Evolutionary conservation across 2,329 filamentous ascomycete species (phyloP).

Genomic region (Colletotrichum lindemuthianum): DNA sequence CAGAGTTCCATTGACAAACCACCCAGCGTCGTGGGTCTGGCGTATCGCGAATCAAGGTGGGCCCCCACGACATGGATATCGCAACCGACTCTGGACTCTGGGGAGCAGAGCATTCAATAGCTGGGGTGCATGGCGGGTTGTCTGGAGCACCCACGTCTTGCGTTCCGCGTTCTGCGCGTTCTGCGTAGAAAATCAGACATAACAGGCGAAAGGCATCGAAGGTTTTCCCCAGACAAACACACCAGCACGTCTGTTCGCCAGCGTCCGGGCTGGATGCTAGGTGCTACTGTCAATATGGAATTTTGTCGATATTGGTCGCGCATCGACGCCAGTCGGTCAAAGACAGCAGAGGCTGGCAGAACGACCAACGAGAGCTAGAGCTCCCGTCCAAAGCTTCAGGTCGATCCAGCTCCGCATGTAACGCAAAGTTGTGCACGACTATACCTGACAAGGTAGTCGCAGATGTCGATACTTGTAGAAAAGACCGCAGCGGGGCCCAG

Average conservation of each 20-base stretch:
- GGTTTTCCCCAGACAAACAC: conserved; percentile 7
- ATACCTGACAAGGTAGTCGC: too few species aligned
- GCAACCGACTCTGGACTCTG: background rate
- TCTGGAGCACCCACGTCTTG: background rate
- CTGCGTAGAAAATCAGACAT: too few species aligned
- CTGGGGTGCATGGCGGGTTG: conserved; percentile 25
- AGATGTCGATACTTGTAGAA: background rate
- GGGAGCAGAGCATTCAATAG: conserved; percentile 11
- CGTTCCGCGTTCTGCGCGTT: too few species aligned
- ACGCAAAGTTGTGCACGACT: too few species aligned
- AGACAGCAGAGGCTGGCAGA: conserved; percentile 1
- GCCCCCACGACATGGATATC: conserved; percentile 19
- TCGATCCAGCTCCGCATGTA: background rate
- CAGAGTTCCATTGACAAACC: conserved; percentile 9
- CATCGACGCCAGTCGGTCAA: conserved; percentile 3
- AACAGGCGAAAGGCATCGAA: background rate
- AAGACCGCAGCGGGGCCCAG: conserved; percentile 17
- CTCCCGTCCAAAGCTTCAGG: background rate
- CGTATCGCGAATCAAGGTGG: conserved; percentile 5
- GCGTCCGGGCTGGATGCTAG: conserved; percentile 1
- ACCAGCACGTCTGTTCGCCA: conserved; percentile 2
- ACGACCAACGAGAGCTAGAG: conserved; percentile 20
- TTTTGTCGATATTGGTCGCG: background rate
- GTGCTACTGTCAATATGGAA: conserved; percentile 17
- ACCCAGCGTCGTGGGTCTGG: conserved; percentile 6